Base-by-base conservation (phyloP, 2,329 filamentous ascomycete species). In the Diaporthe australafricana region DNA sequence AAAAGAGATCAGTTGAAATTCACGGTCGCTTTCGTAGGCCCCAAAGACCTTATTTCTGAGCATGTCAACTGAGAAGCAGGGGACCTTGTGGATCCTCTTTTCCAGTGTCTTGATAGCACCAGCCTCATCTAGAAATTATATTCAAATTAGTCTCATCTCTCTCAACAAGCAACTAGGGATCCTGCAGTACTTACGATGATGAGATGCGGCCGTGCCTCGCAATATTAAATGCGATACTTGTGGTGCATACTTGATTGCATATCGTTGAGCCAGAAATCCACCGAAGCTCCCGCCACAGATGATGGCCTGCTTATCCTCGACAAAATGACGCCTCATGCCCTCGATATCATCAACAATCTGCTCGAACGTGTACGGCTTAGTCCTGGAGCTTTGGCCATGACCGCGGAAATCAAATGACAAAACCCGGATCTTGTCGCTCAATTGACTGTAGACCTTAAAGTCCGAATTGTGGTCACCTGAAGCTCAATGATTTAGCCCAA, bases 211-310 rank as follows among this genome's bases (percentile, higher is more conserved):
- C 1, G 82, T 82, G 3, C 81, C 82, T 12, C 82, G 75, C 5
- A 83, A 75, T 30, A 83, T 78, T 56, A 83, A 66, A 63, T 80
- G 75, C 7, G 77, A 77, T 0, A 83, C 77, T 2, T 76, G 71
- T 0, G 76, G 42, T 1, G 80, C 74, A 63, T 83, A 82, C 38
- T 80, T 78, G 69, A 83, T 82, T 16, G 81, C 80, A 71, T 83
- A 84, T 5, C 82, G 79, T 71, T 81, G 80, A 0, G 82, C 82
- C 5, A 84, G 73, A 47, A 80, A 84, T 0, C 81, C 82, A 12
- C 82, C 82, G 55, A 84, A 84, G 70, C 81, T 83, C 2, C 82
- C 82, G 11, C 81, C 82, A 17, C 79, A 80, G 27, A 84, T 77
- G 40, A 83, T 77, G 16, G 77, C 78, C 17, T 78, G 74, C 0